phyloP scores from a whole-genome alignment of 1,284 basidiomycete species.

The Golubevia sp. region DNA sequence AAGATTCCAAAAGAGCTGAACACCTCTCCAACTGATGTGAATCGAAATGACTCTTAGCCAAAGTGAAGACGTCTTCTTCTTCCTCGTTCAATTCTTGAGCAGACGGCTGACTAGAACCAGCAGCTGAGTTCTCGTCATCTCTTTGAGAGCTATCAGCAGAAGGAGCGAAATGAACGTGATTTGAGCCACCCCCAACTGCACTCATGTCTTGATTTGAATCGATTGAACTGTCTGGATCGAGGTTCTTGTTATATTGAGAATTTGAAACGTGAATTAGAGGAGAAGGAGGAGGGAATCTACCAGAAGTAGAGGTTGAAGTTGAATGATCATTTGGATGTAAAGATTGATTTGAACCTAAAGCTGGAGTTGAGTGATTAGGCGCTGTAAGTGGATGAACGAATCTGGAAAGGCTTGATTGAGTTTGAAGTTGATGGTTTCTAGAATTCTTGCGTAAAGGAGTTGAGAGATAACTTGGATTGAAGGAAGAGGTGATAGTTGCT shows the following conservation, averaged over 20 bases:
- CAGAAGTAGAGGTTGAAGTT: background rate
- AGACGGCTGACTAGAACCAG: background rate
- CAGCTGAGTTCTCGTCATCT: conserved; percentile 3
- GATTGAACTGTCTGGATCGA: conserved; percentile 25
- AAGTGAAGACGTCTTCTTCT: conserved; percentile 67
- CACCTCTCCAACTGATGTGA: conserved; percentile 80
- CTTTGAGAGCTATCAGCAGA: conserved; percentile 3
- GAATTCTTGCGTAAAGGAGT: too few species aligned
- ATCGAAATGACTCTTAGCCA: conserved; percentile 78
- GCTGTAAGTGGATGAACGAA: too few species aligned
- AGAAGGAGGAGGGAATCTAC: background rate
- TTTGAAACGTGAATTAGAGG: conserved; percentile 7
- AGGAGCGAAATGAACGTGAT: conserved; percentile 17
- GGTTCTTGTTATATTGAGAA: conserved; percentile 18
- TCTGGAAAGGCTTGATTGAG: too few species aligned
- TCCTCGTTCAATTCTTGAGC: conserved; percentile 26
- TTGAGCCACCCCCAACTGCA: too few species aligned
- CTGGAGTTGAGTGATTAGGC: conserved; percentile 52
- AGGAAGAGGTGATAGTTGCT: too few species aligned
- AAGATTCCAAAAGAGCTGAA: conserved; percentile 62
- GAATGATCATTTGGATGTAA: too few species aligned
- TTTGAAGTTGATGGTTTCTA: too few species aligned
- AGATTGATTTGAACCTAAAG: conserved; percentile 16
- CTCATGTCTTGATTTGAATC: conserved; percentile 25
- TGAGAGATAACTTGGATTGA: too few species aligned